These are phyloP conservation scores for Candida patagonica DNA, from an alignment of 805 yeast species.

Conservation along the genomic window DNA sequence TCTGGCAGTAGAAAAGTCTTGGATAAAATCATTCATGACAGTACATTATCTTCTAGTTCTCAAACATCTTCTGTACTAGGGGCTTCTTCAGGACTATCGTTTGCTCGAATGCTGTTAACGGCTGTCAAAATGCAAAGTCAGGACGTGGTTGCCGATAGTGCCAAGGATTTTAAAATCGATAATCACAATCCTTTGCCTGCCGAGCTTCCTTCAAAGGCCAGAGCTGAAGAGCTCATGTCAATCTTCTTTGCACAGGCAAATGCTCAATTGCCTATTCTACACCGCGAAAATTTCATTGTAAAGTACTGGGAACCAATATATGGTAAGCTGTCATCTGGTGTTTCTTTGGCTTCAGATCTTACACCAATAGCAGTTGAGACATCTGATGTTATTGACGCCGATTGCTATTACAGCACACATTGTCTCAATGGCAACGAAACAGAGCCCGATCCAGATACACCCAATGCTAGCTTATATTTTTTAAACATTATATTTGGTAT, in stretches of 20 bases:
- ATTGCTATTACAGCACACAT: conserved; percentile 10
- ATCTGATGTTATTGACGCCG: neutral
- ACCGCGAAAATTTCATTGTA: conserved; percentile 65
- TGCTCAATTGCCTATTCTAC: conserved; percentile 74
- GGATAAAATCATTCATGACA: conserved; percentile 22
- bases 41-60: conserved; percentile 17
- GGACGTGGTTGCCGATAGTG: conserved; percentile 16
- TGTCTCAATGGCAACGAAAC: conserved; percentile 3
- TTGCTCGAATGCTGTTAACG: conserved; percentile 67
- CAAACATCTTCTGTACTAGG: conserved; percentile 22
- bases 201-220: conserved; percentile 55
- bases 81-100: conserved; percentile 46
- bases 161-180: conserved; percentile 11
- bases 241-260: conserved; percentile 72
- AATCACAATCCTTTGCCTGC: conserved; percentile 30
- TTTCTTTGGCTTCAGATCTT: conserved; percentile 38
- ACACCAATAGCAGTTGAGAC: conserved; percentile 11
- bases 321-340: conserved; percentile 48
- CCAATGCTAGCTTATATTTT: conserved; percentile 42
- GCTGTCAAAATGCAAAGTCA: conserved; percentile 46
- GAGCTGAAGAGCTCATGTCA: conserved; percentile 57
- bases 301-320: conserved; percentile 69
- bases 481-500: conserved; percentile 72
- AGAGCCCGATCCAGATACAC: conserved; percentile 3
- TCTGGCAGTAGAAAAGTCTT: conserved; percentile 13